These are phyloP conservation scores for Cryptococcus sp. DNA, from an alignment of 1,284 basidiomycete species.

Conservation along the genomic window DNA sequence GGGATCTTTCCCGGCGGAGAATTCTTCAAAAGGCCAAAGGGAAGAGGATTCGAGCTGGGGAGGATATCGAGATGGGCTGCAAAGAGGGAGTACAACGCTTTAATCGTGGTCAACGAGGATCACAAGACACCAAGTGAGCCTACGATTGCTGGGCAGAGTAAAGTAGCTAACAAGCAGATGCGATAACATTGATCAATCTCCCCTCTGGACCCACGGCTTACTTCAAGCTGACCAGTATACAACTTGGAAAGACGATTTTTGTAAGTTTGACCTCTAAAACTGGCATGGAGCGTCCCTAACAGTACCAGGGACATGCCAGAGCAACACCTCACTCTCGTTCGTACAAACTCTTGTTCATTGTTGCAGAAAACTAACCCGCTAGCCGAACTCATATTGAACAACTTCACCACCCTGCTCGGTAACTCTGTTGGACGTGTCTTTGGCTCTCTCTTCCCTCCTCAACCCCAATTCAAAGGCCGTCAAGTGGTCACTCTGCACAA, in stretches of 20 bases:
- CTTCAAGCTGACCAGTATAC: slow-evolving; percentile 87
- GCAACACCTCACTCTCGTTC: slow-evolving; percentile 80
- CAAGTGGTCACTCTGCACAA: slow-evolving; percentile 98
- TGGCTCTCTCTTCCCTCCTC: slow-evolving; percentile 88
- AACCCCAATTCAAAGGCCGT: slow-evolving; percentile 92
- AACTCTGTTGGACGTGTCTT: slow-evolving; percentile 90
- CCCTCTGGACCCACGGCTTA: slow-evolving; percentile 92
- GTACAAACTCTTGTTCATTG: background rate
- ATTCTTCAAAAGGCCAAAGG: slow-evolving; percentile 82
- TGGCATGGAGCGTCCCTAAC: slow-evolving; percentile 5
- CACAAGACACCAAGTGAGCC: slow-evolving; percentile 80
- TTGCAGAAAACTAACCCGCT: slow-evolving; percentile 1
- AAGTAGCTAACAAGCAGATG: slow-evolving; percentile 54
- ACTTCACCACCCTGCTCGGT: slow-evolving; percentile 89
- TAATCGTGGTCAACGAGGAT: slow-evolving; percentile 93
- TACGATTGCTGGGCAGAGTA: background rate
- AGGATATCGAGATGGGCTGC: slow-evolving; percentile 91
- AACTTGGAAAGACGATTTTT: slow-evolving; percentile 77
- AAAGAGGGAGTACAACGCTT: slow-evolving; percentile 70
- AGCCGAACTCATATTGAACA: slow-evolving; percentile 90
- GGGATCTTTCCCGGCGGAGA: slow-evolving; percentile 92
- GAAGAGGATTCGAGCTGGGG: slow-evolving; percentile 88
- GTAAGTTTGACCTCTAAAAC: slow-evolving; percentile 49
- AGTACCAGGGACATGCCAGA: slow-evolving; percentile 74
- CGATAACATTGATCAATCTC: slow-evolving; percentile 84